Evolutionary conservation across 2,329 filamentous ascomycete species (phyloP).

Genomic region (Macrophomina phaseolina): DNA sequence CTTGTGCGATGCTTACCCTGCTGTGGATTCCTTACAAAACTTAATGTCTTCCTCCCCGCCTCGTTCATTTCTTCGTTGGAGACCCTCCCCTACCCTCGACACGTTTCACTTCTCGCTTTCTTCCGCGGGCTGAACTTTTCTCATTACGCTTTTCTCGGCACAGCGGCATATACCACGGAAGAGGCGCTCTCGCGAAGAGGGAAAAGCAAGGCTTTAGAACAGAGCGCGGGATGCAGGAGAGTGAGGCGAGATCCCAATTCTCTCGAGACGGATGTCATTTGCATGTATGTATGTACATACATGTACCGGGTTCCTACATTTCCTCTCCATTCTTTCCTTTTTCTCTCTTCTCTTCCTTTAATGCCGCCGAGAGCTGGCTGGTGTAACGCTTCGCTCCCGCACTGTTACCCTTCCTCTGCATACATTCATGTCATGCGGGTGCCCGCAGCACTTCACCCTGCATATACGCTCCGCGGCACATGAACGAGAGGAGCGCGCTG

Average conservation of each 20-base stretch:
- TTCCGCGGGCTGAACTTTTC: too few relatives aligned
- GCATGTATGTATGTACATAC: background rate
- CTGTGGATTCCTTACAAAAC: too few relatives aligned
- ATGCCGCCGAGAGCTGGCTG: background rate
- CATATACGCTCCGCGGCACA: background rate
- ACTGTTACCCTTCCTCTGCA: background rate
- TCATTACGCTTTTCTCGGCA: too few relatives aligned
- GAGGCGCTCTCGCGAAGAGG: background rate
- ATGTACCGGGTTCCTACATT: background rate
- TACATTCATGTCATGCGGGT: background rate
- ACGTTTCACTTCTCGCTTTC: too few relatives aligned
- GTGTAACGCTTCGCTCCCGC: background rate
- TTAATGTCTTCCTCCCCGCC: too few relatives aligned
- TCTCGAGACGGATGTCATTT: too few relatives aligned
- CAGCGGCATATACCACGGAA: background rate
- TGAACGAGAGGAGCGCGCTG: background rate
- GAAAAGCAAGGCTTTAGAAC: background rate
- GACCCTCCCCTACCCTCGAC: too few relatives aligned
- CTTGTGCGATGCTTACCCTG: too few relatives aligned
- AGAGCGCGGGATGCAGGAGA: background rate
- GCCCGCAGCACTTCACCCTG: slow-evolving; percentile 7
- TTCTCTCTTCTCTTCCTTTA: background rate
- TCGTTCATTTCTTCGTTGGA: too few relatives aligned
- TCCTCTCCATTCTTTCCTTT: background rate
- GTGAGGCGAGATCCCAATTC: background rate